Base-by-base conservation (phyloP, 139 green algal species). In the Chlorokybus atmophyticus region DNA sequence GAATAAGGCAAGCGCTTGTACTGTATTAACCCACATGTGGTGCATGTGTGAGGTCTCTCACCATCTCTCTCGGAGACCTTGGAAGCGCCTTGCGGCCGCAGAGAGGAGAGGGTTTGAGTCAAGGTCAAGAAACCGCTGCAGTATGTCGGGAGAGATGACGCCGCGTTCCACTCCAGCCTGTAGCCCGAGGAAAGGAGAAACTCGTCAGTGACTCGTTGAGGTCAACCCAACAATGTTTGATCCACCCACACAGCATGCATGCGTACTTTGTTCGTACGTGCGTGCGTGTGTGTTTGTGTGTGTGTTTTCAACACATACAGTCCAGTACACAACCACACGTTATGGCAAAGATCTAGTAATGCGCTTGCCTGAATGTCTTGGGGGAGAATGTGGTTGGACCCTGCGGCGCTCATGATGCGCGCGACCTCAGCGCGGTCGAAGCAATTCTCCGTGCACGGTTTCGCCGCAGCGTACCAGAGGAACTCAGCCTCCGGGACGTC, bases 361-460 rank as follows among this genome's bases (percentile, higher is more conserved):
- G n/a, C n/a, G n/a, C n/a, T n/a, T n/a, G n/a, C n/a, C 44, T 68
- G 56, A 10, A 70, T 50, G 27, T 70, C 62, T 1, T 60, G 24
- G 35, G 62, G 62, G 3, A 70, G 62, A 25, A 54, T 38, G 8
- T 70, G 40, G 26, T 7, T 50, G 24, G 35, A 28, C 19, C 56
- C 62, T 10, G 56, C 62, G 7, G 62, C 62, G 35, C 56, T 54
- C 62, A 70, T 70, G 17, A 68, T 55, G 29, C 56, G 62, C 48
- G 62, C 62, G 6, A 70, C 59, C 29, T 68, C 56, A 21, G 56
- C 62, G 21, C 62, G 62, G 56, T 70, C 62, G 44, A 70, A 70
- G 42, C 62, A 70, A 29, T 70, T 70, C 23, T 32, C 32, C 35
- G 38, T 70, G 56, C 62, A 70, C 28, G 42, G 32, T 28, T 61